Percentiles rank a stretch among this genome's conserved stretches.
These are phyloP conservation scores for Powellomyces hirtus DNA, from an alignment of 192 early-diverging fungal genomes.

Conservation along the genomic window DNA sequence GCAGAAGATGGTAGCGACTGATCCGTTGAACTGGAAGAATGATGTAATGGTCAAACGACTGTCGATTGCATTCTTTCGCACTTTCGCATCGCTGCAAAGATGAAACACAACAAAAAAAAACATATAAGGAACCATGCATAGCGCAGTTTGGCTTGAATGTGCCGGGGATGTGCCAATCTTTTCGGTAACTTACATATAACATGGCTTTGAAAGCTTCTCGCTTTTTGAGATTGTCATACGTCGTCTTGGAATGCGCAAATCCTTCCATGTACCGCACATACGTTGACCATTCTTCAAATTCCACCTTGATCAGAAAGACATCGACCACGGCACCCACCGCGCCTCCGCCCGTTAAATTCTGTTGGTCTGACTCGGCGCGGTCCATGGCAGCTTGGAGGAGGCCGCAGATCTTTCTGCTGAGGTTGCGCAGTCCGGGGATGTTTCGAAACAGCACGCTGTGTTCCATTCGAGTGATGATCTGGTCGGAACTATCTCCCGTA, in stretches of 20 bases:
- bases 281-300: constrained; percentile 29
- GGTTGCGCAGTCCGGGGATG: constrained; percentile 22
- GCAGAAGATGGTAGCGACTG: constrained; percentile 26
- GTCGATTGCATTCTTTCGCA: constrained; percentile 28
- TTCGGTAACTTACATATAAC: not conserved
- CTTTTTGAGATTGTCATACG: constrained; percentile 4
- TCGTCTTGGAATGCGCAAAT: constrained; percentile 12
- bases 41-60: constrained; percentile 27
- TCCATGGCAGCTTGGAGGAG: constrained; percentile 15
- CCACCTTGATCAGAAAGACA: constrained; percentile 25
- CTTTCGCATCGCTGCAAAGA: constrained; percentile 19
- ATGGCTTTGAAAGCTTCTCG: not conserved
- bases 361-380: constrained; percentile 6
- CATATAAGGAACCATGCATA: too few species aligned
- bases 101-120: not conserved
- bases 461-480: constrained; percentile 14
- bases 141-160: too few species aligned
- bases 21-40: constrained; percentile 35
- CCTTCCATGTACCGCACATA: constrained; percentile 30
- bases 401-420: constrained; percentile 18
- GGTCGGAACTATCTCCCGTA: not conserved
- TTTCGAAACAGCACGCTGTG: constrained; percentile 16
- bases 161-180: constrained; percentile 6
- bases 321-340: constrained; percentile 23
- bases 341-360: constrained; percentile 10